Base-by-base conservation (phyloP, 2,329 filamentous ascomycete species). In the Albophoma yamanashiensis region DNA sequence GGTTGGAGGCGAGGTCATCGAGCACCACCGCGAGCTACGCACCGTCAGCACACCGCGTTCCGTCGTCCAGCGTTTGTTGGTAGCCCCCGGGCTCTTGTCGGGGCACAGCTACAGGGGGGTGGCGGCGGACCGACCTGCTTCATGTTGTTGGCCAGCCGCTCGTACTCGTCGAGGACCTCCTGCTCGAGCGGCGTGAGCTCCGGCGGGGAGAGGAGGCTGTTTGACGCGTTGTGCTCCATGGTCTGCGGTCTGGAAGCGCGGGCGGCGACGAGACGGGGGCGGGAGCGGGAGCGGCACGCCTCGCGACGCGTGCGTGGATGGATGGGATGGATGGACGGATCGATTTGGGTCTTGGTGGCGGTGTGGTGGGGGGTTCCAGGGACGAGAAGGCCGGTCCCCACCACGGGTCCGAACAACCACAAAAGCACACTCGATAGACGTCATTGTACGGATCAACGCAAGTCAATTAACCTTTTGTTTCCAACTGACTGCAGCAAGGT, bases 131-230 rank as follows among this genome's bases (percentile, higher is more conserved):
- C 77, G 75, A 93, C 94, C 77, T 89, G 89, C 69, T 95, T 96
- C 82, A 99, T 88, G 71, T 97, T 99, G 67, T 89, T 88, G 0
- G 93, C 84, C 39, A 99, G 77, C 17, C 88, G 82, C 66, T 93
- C 86, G 70, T 99, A 99, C 74, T 99, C 94, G 63, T 97, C 92
- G 1, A 99, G 80, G 1, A 99, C 89, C 71, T 97, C 91, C 73
- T 96, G 92, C 77, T 99, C 92, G 9, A 96, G 82, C 5, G 91
- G 88, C 0, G 87, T 82, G 63, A 96, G 79, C 67, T 87, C 84
- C 27, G 81, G 79, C 39, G 76, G 75, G 3, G 76, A 73, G 47
- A 77, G 69, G 11, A 76, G 66, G 38, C 65, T 65, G 5, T 61
- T 59, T 22, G 36, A 12, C 25, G 43, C 55, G n/a, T 58, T 56